Percentiles rank a stretch among this genome's conserved stretches.
These are phyloP conservation scores for Leishmania major DNA, from an alignment of 208 protist species.

Conservation along the genomic window DNA sequence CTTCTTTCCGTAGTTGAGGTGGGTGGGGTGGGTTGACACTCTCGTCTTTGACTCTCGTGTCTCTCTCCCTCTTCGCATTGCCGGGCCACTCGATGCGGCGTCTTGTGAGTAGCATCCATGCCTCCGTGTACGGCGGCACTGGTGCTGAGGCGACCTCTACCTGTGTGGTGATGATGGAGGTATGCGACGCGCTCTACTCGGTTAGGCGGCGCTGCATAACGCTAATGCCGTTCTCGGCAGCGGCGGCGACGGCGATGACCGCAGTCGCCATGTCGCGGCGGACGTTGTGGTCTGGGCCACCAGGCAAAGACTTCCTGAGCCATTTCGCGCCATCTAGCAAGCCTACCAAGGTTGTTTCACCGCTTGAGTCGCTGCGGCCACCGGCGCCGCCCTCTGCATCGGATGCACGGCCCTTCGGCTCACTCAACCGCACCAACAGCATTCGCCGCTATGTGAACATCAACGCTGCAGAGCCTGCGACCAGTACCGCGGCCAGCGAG, in stretches of 20 bases:
- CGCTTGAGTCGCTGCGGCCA: constrained; percentile 44
- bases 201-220: not conserved
- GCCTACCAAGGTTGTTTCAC: constrained; percentile 27
- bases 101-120: constrained; percentile 2
- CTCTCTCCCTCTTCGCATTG: not conserved
- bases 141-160: not conserved
- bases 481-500: not conserved
- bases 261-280: not conserved
- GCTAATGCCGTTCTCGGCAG: not conserved
- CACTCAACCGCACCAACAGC: constrained; percentile 37
- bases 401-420: constrained; percentile 67
- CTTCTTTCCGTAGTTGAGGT: not conserved
- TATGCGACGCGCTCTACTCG: not conserved
- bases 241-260: not conserved
- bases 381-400: constrained; percentile 46
- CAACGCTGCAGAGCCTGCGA: constrained; percentile 11
- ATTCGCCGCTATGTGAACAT: constrained; percentile 46
- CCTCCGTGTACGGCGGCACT: not conserved
- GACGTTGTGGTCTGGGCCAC: constrained; percentile 7
- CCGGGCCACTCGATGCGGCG: constrained; percentile 9
- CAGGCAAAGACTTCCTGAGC: constrained; percentile 17
- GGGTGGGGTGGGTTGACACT: not conserved
- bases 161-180: not conserved
- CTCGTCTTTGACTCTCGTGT: not conserved
- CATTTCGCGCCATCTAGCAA: constrained; percentile 1